Evolutionary conservation across 2,329 filamentous ascomycete genomes (phyloP).

Genomic region (Neobulgaria alba): DNA sequence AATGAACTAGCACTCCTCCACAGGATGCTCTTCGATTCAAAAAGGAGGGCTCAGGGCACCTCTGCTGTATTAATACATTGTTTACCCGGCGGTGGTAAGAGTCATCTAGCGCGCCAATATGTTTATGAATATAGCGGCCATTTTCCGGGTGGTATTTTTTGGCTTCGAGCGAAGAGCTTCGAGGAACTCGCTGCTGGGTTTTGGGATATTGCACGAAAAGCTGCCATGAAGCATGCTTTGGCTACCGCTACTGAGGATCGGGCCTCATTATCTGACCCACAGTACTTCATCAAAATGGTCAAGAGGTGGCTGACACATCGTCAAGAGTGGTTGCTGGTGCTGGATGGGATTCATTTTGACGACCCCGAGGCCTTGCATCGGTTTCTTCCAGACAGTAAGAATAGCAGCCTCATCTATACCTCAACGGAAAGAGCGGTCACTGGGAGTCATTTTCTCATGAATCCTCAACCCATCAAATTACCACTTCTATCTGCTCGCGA

Average conservation of each 20-base stretch:
- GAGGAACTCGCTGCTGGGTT: conserved; percentile 53
- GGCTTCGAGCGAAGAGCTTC: conserved; percentile 54
- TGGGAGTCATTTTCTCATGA: conserved; percentile 49
- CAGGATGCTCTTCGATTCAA: conserved; percentile 47
- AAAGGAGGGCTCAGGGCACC: conserved; percentile 46
- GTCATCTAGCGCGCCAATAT: conserved; percentile 60
- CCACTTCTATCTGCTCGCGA: conserved; percentile 46
- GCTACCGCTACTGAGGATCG: conserved; percentile 27
- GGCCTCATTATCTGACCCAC: conserved; percentile 25
- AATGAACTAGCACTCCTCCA: conserved; percentile 51
- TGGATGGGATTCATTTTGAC: conserved; percentile 59
- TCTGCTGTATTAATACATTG: conserved; percentile 56
- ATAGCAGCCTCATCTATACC: conserved; percentile 60
- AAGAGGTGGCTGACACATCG: conserved; percentile 52
- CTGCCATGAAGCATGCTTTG: conserved; percentile 33
- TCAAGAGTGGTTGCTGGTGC: conserved; percentile 57
- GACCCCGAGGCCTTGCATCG: conserved; percentile 44
- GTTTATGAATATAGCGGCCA: conserved; percentile 49
- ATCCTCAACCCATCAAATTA: conserved; percentile 45
- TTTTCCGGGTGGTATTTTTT: conserved; percentile 61
- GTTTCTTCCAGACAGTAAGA: conserved; percentile 55
- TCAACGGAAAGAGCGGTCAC: conserved; percentile 51
- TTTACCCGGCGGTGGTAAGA: conserved; percentile 59
- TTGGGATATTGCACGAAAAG: conserved; percentile 56
- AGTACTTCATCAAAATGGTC: conserved; percentile 47